Conservation (phyloP, 306 rosid genomes). For the Abrus pulchellus region DNA sequence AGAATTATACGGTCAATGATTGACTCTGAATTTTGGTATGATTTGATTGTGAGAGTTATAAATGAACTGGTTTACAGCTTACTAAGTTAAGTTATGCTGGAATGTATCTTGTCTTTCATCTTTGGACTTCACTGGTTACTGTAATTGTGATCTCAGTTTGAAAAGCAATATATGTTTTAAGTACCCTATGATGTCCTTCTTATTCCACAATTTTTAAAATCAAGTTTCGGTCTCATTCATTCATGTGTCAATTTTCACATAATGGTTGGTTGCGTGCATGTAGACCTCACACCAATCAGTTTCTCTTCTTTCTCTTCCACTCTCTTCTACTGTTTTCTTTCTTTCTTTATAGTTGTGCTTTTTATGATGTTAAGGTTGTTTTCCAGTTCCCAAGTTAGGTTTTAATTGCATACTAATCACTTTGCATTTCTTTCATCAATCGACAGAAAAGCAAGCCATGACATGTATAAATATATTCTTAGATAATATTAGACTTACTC, state of each 20-base stretch:
- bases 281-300: constrained; percentile 31
- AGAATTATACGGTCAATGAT: constrained; percentile 19
- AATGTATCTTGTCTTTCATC: constrained; percentile 7
- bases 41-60: constrained; percentile 46
- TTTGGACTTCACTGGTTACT: constrained; percentile 31
- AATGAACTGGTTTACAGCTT: constrained; percentile 18
- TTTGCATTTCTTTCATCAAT: constrained; percentile 9
- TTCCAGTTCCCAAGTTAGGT: constrained; percentile 16
- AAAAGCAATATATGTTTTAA: constrained; percentile 23
- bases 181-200: constrained; percentile 30
- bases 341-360: neutral
- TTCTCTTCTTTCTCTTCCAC: neutral
- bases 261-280: neutral
- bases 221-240: constrained; percentile 32
- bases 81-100: constrained; percentile 38
- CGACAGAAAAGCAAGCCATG: neutral
- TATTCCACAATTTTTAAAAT: constrained; percentile 30
- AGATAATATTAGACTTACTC: constrained; percentile 25
- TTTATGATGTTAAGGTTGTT: constrained; percentile 7
- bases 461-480: neutral
- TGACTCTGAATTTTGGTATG: constrained; percentile 30
- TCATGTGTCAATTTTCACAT: neutral
- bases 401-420: constrained; percentile 8
- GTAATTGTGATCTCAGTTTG: constrained; percentile 43
- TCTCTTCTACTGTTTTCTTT: constrained; percentile 14